Base-by-base conservation (phyloP, 2,329 filamentous ascomycete genomes). In the Cryphonectria radicalis region DNA sequence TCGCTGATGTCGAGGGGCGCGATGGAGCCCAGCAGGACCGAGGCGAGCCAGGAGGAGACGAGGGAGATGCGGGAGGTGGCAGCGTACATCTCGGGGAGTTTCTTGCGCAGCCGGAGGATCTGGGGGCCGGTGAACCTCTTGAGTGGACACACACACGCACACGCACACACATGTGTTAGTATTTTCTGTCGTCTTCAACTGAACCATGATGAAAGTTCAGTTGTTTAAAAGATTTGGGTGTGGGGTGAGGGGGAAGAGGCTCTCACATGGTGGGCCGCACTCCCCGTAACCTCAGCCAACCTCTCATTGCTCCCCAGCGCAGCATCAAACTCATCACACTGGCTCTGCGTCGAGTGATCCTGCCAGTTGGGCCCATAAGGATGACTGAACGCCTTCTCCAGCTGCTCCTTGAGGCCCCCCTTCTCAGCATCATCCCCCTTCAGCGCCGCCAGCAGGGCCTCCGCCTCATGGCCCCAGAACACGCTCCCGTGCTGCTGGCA, bases 401-500 rank as follows among this genome's bases (percentile, higher is more conserved):
- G 84, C 82, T 97, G 94, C 72, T 92, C 90, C 66, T 92, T 86
- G 63, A 98, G 83, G 0, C 86, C 82, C 78, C 82, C 82, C 3
- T 86, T 79, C 75, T 93, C 86, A 2, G 63, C 59, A 17, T 93
- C 86, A 4, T 63, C 59, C 13, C 22, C 50, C 14, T 46, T 50
- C 37, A 98, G 83, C 17, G 77, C 83, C 4, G 80, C 82, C 60
- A 98, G 86, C 60, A 92, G 78, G 10, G 81, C 77, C 78, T 93
- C 92, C 7, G 93, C 95, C 70, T 90, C 83, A 62, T 84, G 80
- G 71, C 88, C 92, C 95, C 95, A 98, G 83, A 96, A 98, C 40
- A 98, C 94, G 80, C 95, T 98, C 46, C 96, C 96, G 81, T 98
- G 96, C 85, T 99, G 96, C 88, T 98, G 97, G 69, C 96, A 95